A percentile compares a stretch with the other conserved stretches of the same genome.
Evolutionary conservation across 495 filamentous ascomycete species (phyloP).

Genomic region (Daldinia concentrica): DNA sequence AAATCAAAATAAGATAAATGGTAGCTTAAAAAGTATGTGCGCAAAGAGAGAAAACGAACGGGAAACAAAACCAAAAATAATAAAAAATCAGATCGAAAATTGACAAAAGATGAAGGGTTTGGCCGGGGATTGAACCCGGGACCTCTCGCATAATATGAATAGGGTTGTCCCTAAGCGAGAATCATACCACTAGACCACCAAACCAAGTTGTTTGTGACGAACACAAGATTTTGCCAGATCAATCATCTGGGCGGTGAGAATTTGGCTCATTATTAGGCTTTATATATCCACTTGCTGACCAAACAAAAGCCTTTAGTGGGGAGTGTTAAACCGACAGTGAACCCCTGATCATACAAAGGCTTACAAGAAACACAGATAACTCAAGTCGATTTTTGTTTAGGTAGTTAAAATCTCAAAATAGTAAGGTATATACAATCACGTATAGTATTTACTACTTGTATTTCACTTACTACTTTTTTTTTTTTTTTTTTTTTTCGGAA

Average conservation of each 20-base stretch:
- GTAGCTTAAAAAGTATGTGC: too few relatives aligned
- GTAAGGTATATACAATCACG: too few relatives aligned
- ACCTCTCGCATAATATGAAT: conserved; percentile 30
- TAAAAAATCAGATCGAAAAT: background rate
- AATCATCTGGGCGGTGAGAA: background rate
- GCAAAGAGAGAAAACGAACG: too few relatives aligned
- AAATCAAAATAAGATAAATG: background rate
- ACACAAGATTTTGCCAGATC: background rate
- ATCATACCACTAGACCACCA: conserved; percentile 41
- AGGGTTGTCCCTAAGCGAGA: conserved; percentile 36
- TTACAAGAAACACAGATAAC: background rate
- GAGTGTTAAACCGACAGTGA: background rate
- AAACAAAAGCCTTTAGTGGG: background rate
- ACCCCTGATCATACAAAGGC: background rate
- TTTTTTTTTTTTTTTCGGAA: too few relatives aligned
- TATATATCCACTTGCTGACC: background rate
- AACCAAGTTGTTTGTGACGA: background rate
- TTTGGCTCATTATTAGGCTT: background rate
- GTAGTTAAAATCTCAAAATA: background rate
- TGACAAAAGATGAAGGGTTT: conserved; percentile 21
- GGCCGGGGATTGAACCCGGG: conserved; percentile 38
- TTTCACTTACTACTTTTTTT: too few relatives aligned
- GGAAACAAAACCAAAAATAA: too few relatives aligned
- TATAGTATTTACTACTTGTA: too few relatives aligned
- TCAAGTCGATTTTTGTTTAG: background rate